phyloP scores from a whole-genome alignment of 1,284 basidiomycete species.

The Heterobasidion irregulare region DNA sequence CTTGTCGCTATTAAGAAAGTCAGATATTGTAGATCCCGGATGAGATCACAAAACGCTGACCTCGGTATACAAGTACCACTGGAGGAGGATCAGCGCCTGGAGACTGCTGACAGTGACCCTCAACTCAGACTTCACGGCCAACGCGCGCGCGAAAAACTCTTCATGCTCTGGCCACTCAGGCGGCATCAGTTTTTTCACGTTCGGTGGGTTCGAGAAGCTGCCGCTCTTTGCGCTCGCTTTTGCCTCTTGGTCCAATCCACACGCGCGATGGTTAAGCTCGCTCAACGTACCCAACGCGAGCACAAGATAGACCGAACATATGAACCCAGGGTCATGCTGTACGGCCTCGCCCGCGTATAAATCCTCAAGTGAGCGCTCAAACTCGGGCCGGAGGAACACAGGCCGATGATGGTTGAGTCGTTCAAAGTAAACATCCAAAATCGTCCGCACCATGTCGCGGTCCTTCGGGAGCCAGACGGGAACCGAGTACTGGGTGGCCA shows the following conservation, averaged over 20 bases:
- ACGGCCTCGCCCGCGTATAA: conserved; percentile 51
- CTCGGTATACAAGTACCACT: conserved; percentile 84
- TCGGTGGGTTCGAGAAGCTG: conserved; percentile 13
- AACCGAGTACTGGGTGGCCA: conserved; percentile 24
- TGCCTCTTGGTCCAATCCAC: conserved; percentile 32
- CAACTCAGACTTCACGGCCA: conserved; percentile 70
- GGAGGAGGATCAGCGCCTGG: conserved; percentile 71
- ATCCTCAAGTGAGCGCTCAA: conserved; percentile 50
- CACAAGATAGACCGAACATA: conserved; percentile 69
- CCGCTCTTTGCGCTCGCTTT: conserved; percentile 12
- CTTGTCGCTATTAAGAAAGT: conserved; percentile 53
- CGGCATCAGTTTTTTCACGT: conserved; percentile 52
- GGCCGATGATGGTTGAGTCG: conserved; percentile 73
- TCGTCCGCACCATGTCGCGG: conserved; percentile 48
- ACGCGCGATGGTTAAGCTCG: conserved; percentile 65
- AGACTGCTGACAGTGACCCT: conserved; percentile 72
- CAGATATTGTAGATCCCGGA: neutral
- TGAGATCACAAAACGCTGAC: conserved; percentile 28
- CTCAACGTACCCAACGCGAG: conserved; percentile 73
- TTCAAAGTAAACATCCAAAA: conserved; percentile 63
- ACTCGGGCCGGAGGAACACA: conserved; percentile 57
- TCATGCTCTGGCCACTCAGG: conserved; percentile 71
- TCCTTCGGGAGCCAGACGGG: conserved; percentile 70
- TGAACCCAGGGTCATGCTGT: conserved; percentile 62
- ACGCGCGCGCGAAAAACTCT: conserved; percentile 71